Conservation (phyloP, 1,284 basidiomycete genomes). For the Melampsora larici-populina region DNA sequence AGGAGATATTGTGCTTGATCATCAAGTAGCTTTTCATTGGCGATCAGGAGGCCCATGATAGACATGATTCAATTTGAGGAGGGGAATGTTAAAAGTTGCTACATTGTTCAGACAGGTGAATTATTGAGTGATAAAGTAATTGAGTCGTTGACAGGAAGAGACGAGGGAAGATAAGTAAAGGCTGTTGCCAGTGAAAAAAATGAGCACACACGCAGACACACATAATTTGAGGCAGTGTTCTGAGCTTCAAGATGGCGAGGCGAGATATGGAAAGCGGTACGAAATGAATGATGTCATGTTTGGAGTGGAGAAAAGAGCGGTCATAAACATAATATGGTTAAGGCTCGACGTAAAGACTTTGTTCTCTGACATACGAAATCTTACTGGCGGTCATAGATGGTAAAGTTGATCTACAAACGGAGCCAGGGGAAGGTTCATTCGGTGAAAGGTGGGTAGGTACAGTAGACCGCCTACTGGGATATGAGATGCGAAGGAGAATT, state of each 20-base stretch:
- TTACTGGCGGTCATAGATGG: neutral
- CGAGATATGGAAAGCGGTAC: neutral
- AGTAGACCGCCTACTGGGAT: neutral
- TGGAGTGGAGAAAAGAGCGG: neutral
- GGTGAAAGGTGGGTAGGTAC: neutral
- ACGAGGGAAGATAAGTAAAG: neutral
- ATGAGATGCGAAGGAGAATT: neutral
- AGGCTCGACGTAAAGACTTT: neutral
- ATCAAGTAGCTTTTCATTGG: neutral
- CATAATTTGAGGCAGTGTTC: neutral
- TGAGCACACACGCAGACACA: neutral
- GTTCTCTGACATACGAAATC: neutral
- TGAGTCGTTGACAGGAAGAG: neutral
- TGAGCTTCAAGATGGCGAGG: neutral
- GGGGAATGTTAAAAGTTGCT: neutral
- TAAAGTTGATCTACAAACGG: neutral
- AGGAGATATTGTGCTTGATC: constrained; percentile 1
- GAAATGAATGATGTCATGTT: neutral
- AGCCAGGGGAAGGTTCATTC: neutral
- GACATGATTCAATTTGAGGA: neutral
- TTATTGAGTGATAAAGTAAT: neutral
- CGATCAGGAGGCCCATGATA: neutral
- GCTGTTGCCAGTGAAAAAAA: too few species aligned
- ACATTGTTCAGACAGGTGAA: neutral
- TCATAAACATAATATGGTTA: neutral